Evolutionary conservation across 257 asterid genomes (phyloP).

Genomic region (Petunia secreta): DNA sequence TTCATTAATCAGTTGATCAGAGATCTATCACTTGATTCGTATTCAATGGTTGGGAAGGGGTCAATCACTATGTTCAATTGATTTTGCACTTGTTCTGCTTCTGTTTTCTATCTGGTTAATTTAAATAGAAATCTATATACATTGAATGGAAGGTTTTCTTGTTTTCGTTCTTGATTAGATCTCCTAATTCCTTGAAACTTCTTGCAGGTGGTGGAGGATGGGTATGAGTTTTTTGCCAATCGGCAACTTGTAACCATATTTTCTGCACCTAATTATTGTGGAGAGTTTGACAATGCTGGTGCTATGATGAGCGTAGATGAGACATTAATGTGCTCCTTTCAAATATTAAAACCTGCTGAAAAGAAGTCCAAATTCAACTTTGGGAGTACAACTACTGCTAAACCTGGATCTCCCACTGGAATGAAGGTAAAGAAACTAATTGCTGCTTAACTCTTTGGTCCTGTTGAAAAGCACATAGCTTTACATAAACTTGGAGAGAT

Average conservation of each 20-base stretch:
- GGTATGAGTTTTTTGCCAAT: slow-evolving; percentile 46
- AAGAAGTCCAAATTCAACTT: slow-evolving; percentile 37
- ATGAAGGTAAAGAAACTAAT: slow-evolving; percentile 28
- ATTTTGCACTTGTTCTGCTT: neutral
- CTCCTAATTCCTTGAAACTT: neutral
- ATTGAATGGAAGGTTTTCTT: neutral
- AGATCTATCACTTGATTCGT: neutral
- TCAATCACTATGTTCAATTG: neutral
- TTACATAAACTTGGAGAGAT: neutral
- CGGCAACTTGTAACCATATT: slow-evolving; percentile 46
- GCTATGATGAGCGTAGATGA: slow-evolving; percentile 51
- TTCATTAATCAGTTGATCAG: no score
- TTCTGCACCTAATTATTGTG: slow-evolving; percentile 48
- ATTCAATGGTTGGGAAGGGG: slow-evolving; percentile 6
- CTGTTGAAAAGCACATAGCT: neutral
- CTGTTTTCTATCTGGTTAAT: neutral
- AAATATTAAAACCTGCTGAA: slow-evolving; percentile 45
- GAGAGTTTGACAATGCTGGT: slow-evolving; percentile 48
- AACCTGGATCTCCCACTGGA: slow-evolving; percentile 30
- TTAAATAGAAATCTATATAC: neutral
- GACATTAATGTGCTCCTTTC: slow-evolving; percentile 48
- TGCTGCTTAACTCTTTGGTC: neutral
- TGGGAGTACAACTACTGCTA: slow-evolving; percentile 38
- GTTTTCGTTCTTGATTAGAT: neutral
- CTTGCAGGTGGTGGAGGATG: slow-evolving; percentile 45